Conservation (phyloP, 768 basidiomycete genomes). For the Lactarius vividus region DNA sequence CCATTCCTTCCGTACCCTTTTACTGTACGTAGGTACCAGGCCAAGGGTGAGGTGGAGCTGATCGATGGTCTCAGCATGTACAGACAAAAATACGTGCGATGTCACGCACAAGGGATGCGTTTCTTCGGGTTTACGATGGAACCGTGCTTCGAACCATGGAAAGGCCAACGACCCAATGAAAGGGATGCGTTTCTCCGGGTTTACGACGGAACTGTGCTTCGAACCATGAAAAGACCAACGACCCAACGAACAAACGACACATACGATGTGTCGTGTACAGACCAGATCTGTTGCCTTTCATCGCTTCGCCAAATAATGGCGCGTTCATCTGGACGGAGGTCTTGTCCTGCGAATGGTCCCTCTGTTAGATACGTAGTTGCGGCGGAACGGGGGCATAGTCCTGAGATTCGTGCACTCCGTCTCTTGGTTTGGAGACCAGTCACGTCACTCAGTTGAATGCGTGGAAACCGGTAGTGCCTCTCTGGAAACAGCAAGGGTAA, state of each 20-base stretch:
- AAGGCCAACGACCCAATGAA: not conserved
- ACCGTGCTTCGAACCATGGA: not conserved
- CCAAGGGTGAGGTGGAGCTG: not conserved
- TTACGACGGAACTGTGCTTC: not conserved
- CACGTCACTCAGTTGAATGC: not conserved
- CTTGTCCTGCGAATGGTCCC: not conserved
- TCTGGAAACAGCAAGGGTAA: not conserved
- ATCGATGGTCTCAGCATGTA: not conserved
- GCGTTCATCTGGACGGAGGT: not conserved
- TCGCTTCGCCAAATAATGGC: not conserved
- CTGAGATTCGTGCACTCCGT: not conserved
- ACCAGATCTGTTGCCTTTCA: not conserved
- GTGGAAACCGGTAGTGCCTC: not conserved
- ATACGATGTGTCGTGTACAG: not conserved
- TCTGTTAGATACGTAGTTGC: not conserved
- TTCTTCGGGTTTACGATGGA: not conserved
- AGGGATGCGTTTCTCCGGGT: not conserved
- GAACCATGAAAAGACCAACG: not conserved
- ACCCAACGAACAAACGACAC: not conserved
- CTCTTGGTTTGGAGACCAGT: not conserved
- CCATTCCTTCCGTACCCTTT: not conserved
- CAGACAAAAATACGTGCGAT: not conserved
- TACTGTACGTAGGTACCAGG: not conserved
- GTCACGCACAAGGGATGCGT: not conserved
- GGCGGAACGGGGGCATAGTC: not conserved